Conservation (phyloP, 2,329 filamentous ascomycete genomes). For the Acephala macrosclerotiorum region DNA sequence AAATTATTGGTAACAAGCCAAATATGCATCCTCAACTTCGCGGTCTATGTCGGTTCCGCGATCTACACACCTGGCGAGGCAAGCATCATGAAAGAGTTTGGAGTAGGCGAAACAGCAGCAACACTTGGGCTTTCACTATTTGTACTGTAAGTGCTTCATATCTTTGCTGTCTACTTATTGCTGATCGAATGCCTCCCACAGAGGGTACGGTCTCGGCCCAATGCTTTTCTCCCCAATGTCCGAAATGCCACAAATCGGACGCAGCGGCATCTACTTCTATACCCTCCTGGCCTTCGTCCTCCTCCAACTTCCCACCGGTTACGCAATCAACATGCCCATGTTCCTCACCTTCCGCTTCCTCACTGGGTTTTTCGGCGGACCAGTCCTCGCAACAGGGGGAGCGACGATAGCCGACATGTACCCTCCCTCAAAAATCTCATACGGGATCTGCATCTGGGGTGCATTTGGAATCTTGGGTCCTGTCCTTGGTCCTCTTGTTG, state of each 20-base stretch:
- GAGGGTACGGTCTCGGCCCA: not conserved
- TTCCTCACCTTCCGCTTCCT: conserved; percentile 68
- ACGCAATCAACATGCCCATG: conserved; percentile 59
- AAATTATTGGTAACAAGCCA: not conserved
- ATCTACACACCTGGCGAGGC: conserved; percentile 1
- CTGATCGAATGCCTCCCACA: not conserved
- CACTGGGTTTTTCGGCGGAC: conserved; percentile 68
- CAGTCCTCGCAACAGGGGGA: conserved; percentile 64
- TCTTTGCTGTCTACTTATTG: not conserved
- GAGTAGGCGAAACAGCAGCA: not conserved
- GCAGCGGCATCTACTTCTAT: not conserved
- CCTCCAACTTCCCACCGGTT: not conserved
- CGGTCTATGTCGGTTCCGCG: not conserved
- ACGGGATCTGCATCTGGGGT: conserved; percentile 64
- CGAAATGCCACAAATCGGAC: conserved; percentile 1
- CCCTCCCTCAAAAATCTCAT: conserved; percentile 58
- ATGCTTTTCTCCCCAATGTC: conserved; percentile 6
- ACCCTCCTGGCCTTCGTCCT: not conserved
- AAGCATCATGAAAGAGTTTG: not conserved
- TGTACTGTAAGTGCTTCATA: not conserved
- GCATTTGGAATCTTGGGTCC: conserved; percentile 51
- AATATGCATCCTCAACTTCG: conserved; percentile 1
- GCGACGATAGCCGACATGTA: conserved; percentile 59
- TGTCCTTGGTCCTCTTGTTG: conserved; percentile 64
- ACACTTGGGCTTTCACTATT: not conserved